Evolutionary conservation across 2,329 filamentous ascomycete genomes (phyloP).

Genomic region (Moelleriella libera): DNA sequence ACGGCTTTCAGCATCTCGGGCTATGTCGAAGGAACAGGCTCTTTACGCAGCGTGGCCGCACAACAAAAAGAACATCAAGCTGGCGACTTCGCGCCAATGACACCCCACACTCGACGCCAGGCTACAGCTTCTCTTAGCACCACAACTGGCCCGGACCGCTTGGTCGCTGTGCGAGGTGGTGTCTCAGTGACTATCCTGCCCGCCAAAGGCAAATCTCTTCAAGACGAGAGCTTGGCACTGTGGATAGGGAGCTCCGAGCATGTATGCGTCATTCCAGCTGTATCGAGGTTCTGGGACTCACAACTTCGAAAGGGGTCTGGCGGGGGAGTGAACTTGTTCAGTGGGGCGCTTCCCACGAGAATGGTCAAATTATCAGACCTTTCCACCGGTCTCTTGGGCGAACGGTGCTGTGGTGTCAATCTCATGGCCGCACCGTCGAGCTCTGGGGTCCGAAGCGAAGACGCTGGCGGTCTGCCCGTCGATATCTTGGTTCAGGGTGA

Average conservation of each 20-base stretch:
- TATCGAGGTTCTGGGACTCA: constrained; percentile 45
- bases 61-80: constrained; percentile 21
- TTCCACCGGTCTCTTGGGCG: constrained; percentile 38
- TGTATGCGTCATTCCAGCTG: constrained; percentile 39
- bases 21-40: constrained; percentile 45
- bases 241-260: constrained; percentile 44
- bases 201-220: constrained; percentile 23
- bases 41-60: constrained; percentile 27
- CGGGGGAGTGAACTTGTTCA: constrained; percentile 41
- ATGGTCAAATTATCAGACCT: constrained; percentile 43
- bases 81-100: constrained; percentile 49
- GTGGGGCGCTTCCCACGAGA: constrained; percentile 36
- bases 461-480: constrained; percentile 30
- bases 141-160: constrained; percentile 30
- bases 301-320: constrained; percentile 36
- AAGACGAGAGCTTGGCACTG: constrained; percentile 39
- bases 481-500: constrained; percentile 43
- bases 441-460: constrained; percentile 7
- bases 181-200: constrained; percentile 34
- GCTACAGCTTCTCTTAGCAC: constrained; percentile 30
- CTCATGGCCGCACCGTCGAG: constrained; percentile 24
- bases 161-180: constrained; percentile 37
- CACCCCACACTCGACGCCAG: constrained; percentile 44
- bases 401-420: constrained; percentile 37
- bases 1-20: constrained; percentile 44